Evolutionary conservation across 2,329 filamentous ascomycete species (phyloP), one percentile per base, ranked within the genome.

Genomic region (Trichoderma koningii): DNA sequence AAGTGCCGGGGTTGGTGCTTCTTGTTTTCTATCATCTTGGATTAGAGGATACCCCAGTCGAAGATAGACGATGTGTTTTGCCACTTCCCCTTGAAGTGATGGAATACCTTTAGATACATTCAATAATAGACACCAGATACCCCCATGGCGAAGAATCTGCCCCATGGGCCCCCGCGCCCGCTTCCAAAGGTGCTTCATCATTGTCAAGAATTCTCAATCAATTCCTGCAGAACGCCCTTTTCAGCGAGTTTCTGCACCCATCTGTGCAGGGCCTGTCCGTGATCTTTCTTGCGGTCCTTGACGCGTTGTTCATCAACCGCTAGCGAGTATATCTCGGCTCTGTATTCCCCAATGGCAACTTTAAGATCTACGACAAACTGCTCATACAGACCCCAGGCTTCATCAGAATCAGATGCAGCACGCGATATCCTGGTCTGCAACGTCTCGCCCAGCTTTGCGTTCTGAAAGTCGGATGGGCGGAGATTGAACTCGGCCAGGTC

Each of bases 211-310:
- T 68, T 66, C 15, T 71, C 71, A 12, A 79, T 74, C 5, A 78
- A 55, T 42, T 81, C 76, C 69, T 80, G 77, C 64, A 95, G 74
- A 2, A 85, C 77, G 1, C 85, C 87, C 70, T 89, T 88, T 66
- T 87, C 85, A 1, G 89, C 89, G 65, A 96, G 81, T 67, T 84
- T 85, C 68, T 83, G 83, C 51, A 93, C 76, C 87, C 91, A 94
- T 44, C 77, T 80, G 70, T 90, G 86, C 23, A 94, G 81, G 0
- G 87, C 85, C 0, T 87, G 85, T 0, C 85, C 87, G 71, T 90
- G 91, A 71, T 96, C 90, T 71, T 86, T 83, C 70, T 84, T 83
- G 2, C 87, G 79, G 30, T 82, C 82, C 23, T 78, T 76, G 3
- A 87, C 84, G 53, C 83, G 81, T 52, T 80, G 76, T 23, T 83